Base-by-base conservation (phyloP, 768 basidiomycete genomes). In the Termitomyces sp. region DNA sequence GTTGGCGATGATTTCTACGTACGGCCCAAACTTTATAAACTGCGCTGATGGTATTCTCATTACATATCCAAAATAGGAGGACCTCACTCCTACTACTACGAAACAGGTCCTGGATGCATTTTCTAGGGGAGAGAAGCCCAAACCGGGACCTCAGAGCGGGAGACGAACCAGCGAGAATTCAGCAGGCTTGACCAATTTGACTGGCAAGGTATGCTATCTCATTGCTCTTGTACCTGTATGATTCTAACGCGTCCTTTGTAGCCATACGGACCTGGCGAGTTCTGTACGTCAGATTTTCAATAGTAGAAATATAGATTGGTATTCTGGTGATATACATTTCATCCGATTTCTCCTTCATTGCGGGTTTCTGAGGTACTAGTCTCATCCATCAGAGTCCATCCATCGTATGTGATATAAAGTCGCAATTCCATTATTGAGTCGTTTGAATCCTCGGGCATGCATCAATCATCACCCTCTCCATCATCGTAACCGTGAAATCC, bases 1-100 rank as follows among this genome's bases (percentile, higher is more conserved):
- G 81, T 99, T 67, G 89, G 89, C 30, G 97, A 99, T 69, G 94
- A 98, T 72, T 99, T 95, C 78, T 99, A 97, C 72, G 94, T 93
- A 68, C 61, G 89, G 75, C 5, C 33, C 15, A n/a, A 20, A 20
- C 27, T 12, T 55, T 58, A 37, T 45, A 36, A 53, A 1, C 31
- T 12, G 7, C 46, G 31, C 36, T 20, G 41, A 20, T 27, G 61
- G 16, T 16, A n/a, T 51, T n/a, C 68, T 69, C 36, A 66, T 46
- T 20, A 18, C 34, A 47, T 50, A 33, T 58, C 4, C 63, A 22
- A 20, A 37, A 41, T n/a, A 94, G 91, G 91, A 93, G 84, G 93
- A 93, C 68, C 78, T 95, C 57, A 93, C 91, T 13, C 78, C 87
- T 3, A 79, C 81, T 63, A 81, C 87, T 13, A 92, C 91, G 39